phyloP scores from a whole-genome alignment of 2,329 filamentous ascomycete genomes.

The Cladorrhinum sp. region DNA sequence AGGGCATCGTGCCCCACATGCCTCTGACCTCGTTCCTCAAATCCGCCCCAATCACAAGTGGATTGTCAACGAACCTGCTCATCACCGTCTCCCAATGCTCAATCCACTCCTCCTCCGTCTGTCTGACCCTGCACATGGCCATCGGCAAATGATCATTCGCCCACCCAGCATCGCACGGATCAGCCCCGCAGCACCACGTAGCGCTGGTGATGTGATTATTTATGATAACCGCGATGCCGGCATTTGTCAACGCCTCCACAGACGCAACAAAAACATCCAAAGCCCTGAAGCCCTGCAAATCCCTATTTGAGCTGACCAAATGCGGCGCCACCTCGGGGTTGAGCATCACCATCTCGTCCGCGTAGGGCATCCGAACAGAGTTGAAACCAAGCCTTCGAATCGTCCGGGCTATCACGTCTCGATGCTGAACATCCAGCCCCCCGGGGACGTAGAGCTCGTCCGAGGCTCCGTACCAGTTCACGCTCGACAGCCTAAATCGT shows the following conservation, averaged over 20 bases:
- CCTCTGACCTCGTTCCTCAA: slow-evolving; percentile 68
- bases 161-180: slow-evolving; percentile 67
- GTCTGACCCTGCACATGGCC: slow-evolving; percentile 56
- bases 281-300: slow-evolving; percentile 55
- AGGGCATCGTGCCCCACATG: slow-evolving; percentile 66
- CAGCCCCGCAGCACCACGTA: slow-evolving; percentile 66
- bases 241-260: slow-evolving; percentile 57
- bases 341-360: slow-evolving; percentile 62
- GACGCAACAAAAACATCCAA: slow-evolving; percentile 61
- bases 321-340: slow-evolving; percentile 55
- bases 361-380: slow-evolving; percentile 66
- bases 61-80: slow-evolving; percentile 55
- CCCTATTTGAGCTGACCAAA: slow-evolving; percentile 56
- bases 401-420: slow-evolving; percentile 55
- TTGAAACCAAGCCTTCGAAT: slow-evolving; percentile 66
- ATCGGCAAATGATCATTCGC: slow-evolving; percentile 59
- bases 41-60: slow-evolving; percentile 63
- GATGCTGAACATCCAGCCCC: slow-evolving; percentile 62
- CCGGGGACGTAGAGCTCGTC: slow-evolving; percentile 64
- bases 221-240: slow-evolving; percentile 61
- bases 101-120: slow-evolving; percentile 66
- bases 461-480: slow-evolving; percentile 71
- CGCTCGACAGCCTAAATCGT: slow-evolving; percentile 59
- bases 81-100: slow-evolving; percentile 65
- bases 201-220: slow-evolving; percentile 71